These are phyloP conservation scores for Monosporascus sp. DNA, from an alignment of 2,329 filamentous ascomycete genomes.

Conservation along the genomic window DNA sequence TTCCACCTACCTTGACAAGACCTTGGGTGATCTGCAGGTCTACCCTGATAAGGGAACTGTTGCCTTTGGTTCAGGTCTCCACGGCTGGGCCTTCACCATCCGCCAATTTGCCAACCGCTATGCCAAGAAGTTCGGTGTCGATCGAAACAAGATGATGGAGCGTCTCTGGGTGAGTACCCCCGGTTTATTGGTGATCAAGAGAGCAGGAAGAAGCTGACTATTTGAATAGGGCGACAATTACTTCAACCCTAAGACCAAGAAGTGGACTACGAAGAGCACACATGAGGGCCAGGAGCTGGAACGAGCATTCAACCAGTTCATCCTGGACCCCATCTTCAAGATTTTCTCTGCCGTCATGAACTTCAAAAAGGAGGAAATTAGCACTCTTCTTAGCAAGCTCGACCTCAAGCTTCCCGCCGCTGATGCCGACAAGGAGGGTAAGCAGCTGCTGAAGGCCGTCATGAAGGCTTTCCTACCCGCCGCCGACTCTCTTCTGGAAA, in stretches of 20 bases:
- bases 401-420: slow-evolving; percentile 83
- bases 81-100: slow-evolving; percentile 99
- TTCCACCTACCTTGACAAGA: slow-evolving; percentile 96
- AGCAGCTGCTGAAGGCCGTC: slow-evolving; percentile 94
- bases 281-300: slow-evolving; percentile 85
- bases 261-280: slow-evolving; percentile 88
- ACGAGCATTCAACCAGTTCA: slow-evolving; percentile 99
- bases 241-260: slow-evolving; percentile 99
- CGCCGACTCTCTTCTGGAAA: slow-evolving; percentile 96
- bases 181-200: neutral
- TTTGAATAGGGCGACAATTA: slow-evolving; percentile 77
- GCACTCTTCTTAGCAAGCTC: slow-evolving; percentile 83
- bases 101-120: slow-evolving; percentile 95
- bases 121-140: slow-evolving; percentile 99
- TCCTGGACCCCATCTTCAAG: slow-evolving; percentile 99
- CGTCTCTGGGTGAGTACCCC: slow-evolving; percentile 78
- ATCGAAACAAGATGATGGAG: slow-evolving; percentile 99
- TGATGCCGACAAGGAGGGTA: slow-evolving; percentile 92
- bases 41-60: slow-evolving; percentile 97
- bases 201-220: slow-evolving; percentile 15
- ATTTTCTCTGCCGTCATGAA: slow-evolving; percentile 97
- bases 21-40: slow-evolving; percentile 95
- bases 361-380: slow-evolving; percentile 93
- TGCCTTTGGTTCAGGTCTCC: slow-evolving; percentile 98
- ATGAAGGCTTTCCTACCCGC: slow-evolving; percentile 99